Evolutionary conservation across 75 land plant species (phyloP), one percentile per base, ranked within the genome.

Genomic region (Adiantum capillusveneris): DNA sequence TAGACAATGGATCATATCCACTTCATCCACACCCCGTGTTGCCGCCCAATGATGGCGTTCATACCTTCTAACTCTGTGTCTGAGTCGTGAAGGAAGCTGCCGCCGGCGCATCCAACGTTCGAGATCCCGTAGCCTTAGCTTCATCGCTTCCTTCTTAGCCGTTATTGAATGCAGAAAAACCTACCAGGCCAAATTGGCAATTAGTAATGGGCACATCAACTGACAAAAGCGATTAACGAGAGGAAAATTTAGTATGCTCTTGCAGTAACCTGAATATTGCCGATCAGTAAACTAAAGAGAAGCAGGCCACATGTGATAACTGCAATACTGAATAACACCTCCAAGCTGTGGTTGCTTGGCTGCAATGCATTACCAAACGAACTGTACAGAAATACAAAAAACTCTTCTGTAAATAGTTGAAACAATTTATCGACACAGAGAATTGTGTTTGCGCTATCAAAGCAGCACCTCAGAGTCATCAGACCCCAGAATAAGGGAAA

Each of bases 401-500:
- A n/a, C n/a, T n/a, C n/a, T n/a, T n/a, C n/a, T n/a, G n/a, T n/a
- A n/a, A n/a, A n/a, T n/a, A n/a, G n/a, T n/a, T n/a, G n/a, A n/a
- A n/a, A n/a, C n/a, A n/a, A n/a, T n/a, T n/a, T n/a, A n/a, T n/a
- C n/a, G n/a, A n/a, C n/a, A n/a, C n/a, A n/a, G n/a, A n/a, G n/a
- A n/a, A n/a, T n/a, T n/a, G n/a, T n/a, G n/a, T n/a, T n/a, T n/a
- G n/a, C n/a, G n/a, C n/a, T n/a, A n/a, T n/a, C n/a, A n/a, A 0
- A 22, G 6, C 27, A 22, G 25, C 71, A 87, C 97, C 97, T 92
- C 56, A 92, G 79, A 16, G 81, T 82, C 89, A 92, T 80, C 20
- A 92, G 66, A 29, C 97, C 94, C 97, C 97, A 92, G 39, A 87
- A 92, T 19, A 92, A 80, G 31, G 97, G 97, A 50, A 82, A 88